Conservation (phyloP, 2,329 filamentous ascomycete species). For the Hypoxylon sp. region DNA sequence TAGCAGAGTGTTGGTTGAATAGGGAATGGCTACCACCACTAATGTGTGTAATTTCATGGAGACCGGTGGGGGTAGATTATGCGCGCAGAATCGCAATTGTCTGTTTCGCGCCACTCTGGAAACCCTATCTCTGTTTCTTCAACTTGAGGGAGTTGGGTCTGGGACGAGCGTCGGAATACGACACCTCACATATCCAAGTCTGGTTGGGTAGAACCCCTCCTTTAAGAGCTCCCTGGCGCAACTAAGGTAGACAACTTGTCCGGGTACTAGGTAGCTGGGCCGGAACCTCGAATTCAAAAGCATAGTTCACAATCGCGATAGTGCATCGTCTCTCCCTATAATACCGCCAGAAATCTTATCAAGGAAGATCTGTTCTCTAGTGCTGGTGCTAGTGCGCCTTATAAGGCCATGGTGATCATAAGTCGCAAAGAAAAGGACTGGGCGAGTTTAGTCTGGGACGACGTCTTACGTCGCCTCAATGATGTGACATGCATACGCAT, state of each 20-base stretch:
- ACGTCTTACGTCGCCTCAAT: slow-evolving; percentile 42
- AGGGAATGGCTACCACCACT: slow-evolving; percentile 19
- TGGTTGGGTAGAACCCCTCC: slow-evolving; percentile 46
- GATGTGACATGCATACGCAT: slow-evolving; percentile 48
- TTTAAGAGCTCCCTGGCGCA: slow-evolving; percentile 33
- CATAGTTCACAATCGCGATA: slow-evolving; percentile 13
- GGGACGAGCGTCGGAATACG: slow-evolving; percentile 38
- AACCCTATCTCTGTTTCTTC: slow-evolving; percentile 14
- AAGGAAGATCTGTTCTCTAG: slow-evolving; percentile 8
- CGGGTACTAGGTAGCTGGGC: slow-evolving; percentile 9
- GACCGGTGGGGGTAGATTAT: slow-evolving; percentile 20
- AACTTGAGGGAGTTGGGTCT: slow-evolving; percentile 18
- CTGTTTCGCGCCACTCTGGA: slow-evolving; percentile 22
- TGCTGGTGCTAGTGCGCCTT: slow-evolving; percentile 9
- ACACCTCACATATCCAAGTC: slow-evolving; percentile 37
- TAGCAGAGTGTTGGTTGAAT: slow-evolving; percentile 11
- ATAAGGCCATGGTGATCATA: slow-evolving; percentile 19
- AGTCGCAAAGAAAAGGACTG: slow-evolving; percentile 26
- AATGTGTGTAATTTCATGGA: slow-evolving; percentile 22
- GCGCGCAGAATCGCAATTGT: slow-evolving; percentile 22
- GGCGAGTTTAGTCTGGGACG: slow-evolving; percentile 19
- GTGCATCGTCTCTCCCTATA: slow-evolving; percentile 12
- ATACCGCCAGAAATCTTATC: slow-evolving; percentile 13
- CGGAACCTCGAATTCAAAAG: slow-evolving; percentile 20
- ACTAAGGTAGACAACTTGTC: slow-evolving; percentile 20